These are phyloP conservation scores for Taiozyma sp. DNA, from an alignment of 1,139 yeast species.

Conservation along the genomic window DNA sequence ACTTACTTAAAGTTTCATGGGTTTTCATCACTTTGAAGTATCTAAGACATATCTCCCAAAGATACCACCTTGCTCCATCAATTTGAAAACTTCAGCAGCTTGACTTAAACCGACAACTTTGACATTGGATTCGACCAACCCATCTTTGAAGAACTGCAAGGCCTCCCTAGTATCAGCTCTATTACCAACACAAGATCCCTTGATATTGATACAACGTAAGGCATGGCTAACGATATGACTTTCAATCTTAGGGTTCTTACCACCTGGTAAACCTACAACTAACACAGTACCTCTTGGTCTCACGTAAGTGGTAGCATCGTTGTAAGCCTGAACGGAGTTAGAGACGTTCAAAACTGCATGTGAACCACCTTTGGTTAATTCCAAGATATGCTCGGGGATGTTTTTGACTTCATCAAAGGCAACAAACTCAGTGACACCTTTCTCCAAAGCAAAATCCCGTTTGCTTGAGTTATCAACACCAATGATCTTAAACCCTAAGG, in stretches of 20 bases:
- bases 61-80: constrained; percentile 53
- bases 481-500: constrained; percentile 55
- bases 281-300: constrained; percentile 56
- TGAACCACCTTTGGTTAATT: constrained; percentile 53
- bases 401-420: constrained; percentile 49
- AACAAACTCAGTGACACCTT: constrained; percentile 49
- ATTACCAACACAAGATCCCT: constrained; percentile 66
- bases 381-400: constrained; percentile 40
- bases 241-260: constrained; percentile 46
- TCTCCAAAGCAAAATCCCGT: not conserved
- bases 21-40: constrained; percentile 37
- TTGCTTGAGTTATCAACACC: constrained; percentile 40
- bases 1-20: not conserved
- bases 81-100: constrained; percentile 45
- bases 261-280: constrained; percentile 50
- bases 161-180: constrained; percentile 68
- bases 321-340: constrained; percentile 50
- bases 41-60: constrained; percentile 61
- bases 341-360: constrained; percentile 60
- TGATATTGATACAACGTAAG: constrained; percentile 47
- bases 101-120: constrained; percentile 52
- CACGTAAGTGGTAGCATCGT: constrained; percentile 48
- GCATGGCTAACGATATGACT: constrained; percentile 53
- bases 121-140: constrained; percentile 55
- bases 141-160: constrained; percentile 57